phyloP scores from a whole-genome alignment of 169 alveolate species.

The Eimeria nieschulzi region DNA sequence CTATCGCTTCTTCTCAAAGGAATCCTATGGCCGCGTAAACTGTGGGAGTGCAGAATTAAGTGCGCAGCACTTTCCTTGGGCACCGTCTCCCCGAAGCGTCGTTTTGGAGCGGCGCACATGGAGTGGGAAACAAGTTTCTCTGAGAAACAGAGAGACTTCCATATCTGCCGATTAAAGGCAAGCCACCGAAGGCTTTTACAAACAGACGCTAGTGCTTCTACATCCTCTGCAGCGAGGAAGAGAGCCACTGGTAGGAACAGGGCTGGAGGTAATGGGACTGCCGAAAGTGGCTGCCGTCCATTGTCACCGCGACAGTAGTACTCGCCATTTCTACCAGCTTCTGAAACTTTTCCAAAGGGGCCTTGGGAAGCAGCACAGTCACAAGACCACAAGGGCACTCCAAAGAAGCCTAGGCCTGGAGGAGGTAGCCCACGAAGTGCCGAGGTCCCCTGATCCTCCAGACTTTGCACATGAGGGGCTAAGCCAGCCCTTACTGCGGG shows the following conservation, averaged over 20 bases:
- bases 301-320: background rate
- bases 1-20: no score
- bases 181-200: constrained; percentile 66
- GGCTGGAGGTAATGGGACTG: constrained; percentile 47
- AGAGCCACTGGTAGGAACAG: constrained; percentile 43
- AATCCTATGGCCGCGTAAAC: no score
- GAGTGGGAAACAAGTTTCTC: constrained; percentile 5
- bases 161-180: constrained; percentile 23
- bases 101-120: background rate
- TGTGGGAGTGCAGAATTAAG: no score
- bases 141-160: constrained; percentile 55
- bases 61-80: no score
- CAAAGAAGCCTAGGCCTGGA: constrained; percentile 30
- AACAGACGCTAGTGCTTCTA: constrained; percentile 59
- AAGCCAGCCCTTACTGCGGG: background rate
- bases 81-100: no score
- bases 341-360: background rate
- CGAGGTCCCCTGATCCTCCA: background rate
- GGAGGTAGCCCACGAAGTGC: background rate
- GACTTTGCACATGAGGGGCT: background rate
- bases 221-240: constrained; percentile 59
- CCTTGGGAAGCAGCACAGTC: constrained; percentile 22
- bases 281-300: constrained; percentile 2
- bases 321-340: background rate
- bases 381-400: constrained; percentile 41